Evolutionary conservation across 805 yeast species (phyloP).

Genomic region (Wickerhamiella parazyma): DNA sequence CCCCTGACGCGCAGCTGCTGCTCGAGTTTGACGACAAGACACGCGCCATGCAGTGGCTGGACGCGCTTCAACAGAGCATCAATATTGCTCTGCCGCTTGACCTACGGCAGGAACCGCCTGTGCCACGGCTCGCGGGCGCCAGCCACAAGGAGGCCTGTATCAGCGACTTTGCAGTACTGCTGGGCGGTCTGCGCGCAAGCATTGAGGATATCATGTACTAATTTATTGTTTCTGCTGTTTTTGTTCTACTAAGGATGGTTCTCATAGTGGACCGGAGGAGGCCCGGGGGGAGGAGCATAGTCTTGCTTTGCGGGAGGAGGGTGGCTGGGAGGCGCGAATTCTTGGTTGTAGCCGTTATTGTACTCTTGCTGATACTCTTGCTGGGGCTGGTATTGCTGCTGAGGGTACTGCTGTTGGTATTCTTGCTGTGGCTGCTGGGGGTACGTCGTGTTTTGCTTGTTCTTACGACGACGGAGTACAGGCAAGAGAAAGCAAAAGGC

Average conservation of each 20-base stretch:
- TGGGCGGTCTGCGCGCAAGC: not conserved
- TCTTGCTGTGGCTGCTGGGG: not conserved
- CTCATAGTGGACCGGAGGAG: not conserved
- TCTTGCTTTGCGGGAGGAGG: not conserved
- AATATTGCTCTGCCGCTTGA: slow-evolving; percentile 68
- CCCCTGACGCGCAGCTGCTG: slow-evolving; percentile 72
- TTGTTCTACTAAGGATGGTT: not conserved
- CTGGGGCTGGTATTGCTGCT: not conserved
- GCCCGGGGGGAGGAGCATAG: not conserved
- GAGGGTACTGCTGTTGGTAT: not conserved
- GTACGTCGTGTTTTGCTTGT: not conserved
- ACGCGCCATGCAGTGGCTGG: slow-evolving; percentile 68
- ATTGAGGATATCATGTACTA: not conserved
- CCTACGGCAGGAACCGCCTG: slow-evolving; percentile 20
- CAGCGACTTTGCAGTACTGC: not conserved
- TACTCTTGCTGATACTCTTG: not conserved
- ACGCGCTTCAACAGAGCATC: slow-evolving; percentile 56
- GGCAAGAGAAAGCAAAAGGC: not conserved
- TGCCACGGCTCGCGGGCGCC: not conserved
- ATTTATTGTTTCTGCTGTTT: not conserved
- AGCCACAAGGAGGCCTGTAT: not conserved
- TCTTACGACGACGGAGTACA: not conserved
- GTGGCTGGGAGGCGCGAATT: not conserved
- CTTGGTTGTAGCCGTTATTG: not conserved
- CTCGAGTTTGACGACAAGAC: slow-evolving; percentile 48